phyloP scores from a whole-genome alignment of 2,329 filamentous ascomycete species.

The Monilinia laxa region DNA sequence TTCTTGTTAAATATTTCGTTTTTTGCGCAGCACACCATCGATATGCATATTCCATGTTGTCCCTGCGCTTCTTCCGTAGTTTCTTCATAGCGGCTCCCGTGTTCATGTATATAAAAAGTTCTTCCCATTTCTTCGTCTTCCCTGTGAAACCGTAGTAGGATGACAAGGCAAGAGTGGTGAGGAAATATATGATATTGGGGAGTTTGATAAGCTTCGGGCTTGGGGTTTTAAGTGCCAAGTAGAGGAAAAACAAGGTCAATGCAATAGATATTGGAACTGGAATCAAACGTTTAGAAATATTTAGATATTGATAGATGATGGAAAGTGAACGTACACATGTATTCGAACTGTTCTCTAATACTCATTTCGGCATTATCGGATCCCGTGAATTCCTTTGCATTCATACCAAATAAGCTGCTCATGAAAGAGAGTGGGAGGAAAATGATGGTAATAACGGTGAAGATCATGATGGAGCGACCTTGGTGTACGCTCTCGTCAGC shows the following conservation, averaged over 20 bases:
- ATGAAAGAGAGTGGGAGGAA: constrained; percentile 18
- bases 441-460: constrained; percentile 15
- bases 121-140: neutral
- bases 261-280: neutral
- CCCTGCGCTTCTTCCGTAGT: neutral
- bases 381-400: constrained; percentile 2
- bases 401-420: constrained; percentile 21
- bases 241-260: neutral
- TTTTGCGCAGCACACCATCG: too few relatives aligned
- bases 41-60: too few relatives aligned
- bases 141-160: neutral
- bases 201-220: neutral
- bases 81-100: neutral
- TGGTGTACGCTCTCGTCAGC: constrained; percentile 3
- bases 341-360: constrained; percentile 4
- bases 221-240: neutral
- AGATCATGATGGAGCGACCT: constrained; percentile 16
- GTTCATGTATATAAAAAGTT: neutral
- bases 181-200: too few relatives aligned
- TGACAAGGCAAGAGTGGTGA: neutral
- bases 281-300: neutral
- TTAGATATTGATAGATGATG: neutral
- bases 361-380: neutral
- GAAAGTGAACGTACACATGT: constrained; percentile 2
- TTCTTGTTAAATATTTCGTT: neutral